phyloP scores from a whole-genome alignment of 2,329 filamentous ascomycete species.

The Byssochlamys sp. region DNA sequence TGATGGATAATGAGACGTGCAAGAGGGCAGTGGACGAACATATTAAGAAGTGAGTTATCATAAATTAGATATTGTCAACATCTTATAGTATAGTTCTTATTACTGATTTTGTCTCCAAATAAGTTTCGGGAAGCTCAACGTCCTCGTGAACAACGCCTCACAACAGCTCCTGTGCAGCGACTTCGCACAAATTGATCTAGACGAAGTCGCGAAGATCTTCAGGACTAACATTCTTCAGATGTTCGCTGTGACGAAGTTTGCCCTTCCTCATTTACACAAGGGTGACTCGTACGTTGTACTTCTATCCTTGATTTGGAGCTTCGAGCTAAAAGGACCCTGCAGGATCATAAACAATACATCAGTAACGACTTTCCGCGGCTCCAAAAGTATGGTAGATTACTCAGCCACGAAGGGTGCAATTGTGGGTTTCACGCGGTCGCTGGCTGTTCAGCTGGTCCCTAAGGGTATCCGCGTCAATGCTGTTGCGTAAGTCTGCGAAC shows the following conservation, averaged over 20 bases:
- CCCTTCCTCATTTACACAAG: slow-evolving; percentile 46
- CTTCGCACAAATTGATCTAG: slow-evolving; percentile 46
- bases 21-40: slow-evolving; percentile 45
- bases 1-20: slow-evolving; percentile 44
- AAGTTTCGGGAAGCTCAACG: slow-evolving; percentile 35
- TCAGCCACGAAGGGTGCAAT: slow-evolving; percentile 51
- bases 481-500: slow-evolving; percentile 25
- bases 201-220: slow-evolving; percentile 48
- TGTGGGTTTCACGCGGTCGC: slow-evolving; percentile 44
- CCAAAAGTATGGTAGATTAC: slow-evolving; percentile 45
- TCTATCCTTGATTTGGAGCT: neutral
- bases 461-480: slow-evolving; percentile 50
- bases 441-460: slow-evolving; percentile 45
- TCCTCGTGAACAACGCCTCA: slow-evolving; percentile 52
- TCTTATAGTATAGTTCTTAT: neutral
- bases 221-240: slow-evolving; percentile 49
- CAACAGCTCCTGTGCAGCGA: slow-evolving; percentile 48
- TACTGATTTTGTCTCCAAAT: neutral
- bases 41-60: slow-evolving; percentile 34
- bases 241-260: slow-evolving; percentile 51
- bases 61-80: neutral
- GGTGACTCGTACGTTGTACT: slow-evolving; percentile 34
- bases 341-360: slow-evolving; percentile 51
- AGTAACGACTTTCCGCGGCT: slow-evolving; percentile 47
- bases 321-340: neutral